These are phyloP conservation scores for Aspergillus ustus DNA, from an alignment of 2,329 filamentous ascomycete genomes.

Conservation along the genomic window DNA sequence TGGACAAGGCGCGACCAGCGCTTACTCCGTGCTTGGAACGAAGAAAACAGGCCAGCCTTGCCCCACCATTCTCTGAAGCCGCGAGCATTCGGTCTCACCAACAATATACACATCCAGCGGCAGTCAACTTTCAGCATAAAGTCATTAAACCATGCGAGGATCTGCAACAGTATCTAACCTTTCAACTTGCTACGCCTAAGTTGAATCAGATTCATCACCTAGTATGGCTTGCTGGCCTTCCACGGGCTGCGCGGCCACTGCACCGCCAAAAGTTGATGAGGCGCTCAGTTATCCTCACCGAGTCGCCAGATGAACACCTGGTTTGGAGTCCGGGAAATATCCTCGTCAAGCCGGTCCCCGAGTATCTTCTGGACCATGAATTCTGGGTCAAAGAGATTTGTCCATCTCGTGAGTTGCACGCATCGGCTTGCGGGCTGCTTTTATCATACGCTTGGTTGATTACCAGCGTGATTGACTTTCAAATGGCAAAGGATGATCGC, in stretches of 20 bases:
- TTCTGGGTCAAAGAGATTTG: slow-evolving; percentile 31
- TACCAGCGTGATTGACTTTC: slow-evolving; percentile 44
- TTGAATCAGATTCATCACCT: neutral
- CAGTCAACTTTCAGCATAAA: neutral
- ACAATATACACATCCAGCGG: neutral
- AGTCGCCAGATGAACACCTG: slow-evolving; percentile 32
- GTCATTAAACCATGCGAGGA: neutral
- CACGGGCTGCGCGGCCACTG: slow-evolving; percentile 22
- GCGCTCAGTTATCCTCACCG: slow-evolving; percentile 30
- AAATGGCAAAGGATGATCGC: slow-evolving; percentile 35
- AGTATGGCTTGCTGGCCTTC: slow-evolving; percentile 8
- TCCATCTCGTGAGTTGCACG: slow-evolving; percentile 26
- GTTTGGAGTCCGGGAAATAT: slow-evolving; percentile 27
- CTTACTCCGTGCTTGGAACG: too few relatives aligned
- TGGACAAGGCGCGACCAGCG: too few relatives aligned
- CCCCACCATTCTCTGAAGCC: too few relatives aligned
- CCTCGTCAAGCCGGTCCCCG: slow-evolving; percentile 35
- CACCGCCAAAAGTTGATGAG: slow-evolving; percentile 22
- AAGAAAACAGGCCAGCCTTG: too few relatives aligned
- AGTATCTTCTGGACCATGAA: slow-evolving; percentile 26
- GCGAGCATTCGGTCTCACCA: neutral
- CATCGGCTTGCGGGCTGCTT: slow-evolving; percentile 44
- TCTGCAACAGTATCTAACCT: neutral
- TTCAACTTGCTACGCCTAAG: neutral
- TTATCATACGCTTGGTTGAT: slow-evolving; percentile 50